A percentile compares a stretch with the other conserved stretches of the same genome.
phyloP scores from a whole-genome alignment of 306 rosid genomes.

The Lathyrus oleraceus region DNA sequence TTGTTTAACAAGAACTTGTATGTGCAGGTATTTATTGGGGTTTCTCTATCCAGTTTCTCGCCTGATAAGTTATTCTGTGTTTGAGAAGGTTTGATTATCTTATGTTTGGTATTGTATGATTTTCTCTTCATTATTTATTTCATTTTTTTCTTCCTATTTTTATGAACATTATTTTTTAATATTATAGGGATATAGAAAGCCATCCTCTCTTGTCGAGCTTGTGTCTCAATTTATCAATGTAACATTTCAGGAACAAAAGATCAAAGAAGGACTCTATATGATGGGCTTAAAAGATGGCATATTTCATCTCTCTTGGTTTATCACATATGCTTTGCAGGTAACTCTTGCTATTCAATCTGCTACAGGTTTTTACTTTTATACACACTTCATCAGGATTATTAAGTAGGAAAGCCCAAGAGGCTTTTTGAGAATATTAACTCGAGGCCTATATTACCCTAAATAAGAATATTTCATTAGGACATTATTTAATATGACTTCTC shows the following conservation, averaged over 20 bases:
- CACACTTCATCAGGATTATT: constrained; percentile 7
- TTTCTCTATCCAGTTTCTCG: constrained; percentile 93
- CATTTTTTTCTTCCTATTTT: not conserved
- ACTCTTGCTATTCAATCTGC: constrained; percentile 24
- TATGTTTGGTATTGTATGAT: constrained; percentile 32
- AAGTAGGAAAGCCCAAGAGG: constrained; percentile 12
- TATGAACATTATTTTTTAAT: not conserved
- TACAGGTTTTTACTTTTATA: not conserved
- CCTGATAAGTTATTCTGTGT: constrained; percentile 83
- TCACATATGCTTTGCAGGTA: constrained; percentile 90
- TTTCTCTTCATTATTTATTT: constrained; percentile 10
- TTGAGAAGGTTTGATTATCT: constrained; percentile 75
- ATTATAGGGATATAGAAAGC: constrained; percentile 13
- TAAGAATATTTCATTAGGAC: constrained; percentile 4
- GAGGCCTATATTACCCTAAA: not conserved
- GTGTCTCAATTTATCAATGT: constrained; percentile 31
- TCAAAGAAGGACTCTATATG: constrained; percentile 97
- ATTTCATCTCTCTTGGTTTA: constrained; percentile 92
- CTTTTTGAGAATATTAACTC: constrained; percentile 5
- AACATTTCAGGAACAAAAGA: constrained; percentile 83
- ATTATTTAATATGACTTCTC: constrained; percentile 1
- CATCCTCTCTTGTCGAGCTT: constrained; percentile 27
- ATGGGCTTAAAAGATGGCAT: constrained; percentile 93
- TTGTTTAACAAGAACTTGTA: constrained; percentile 39
- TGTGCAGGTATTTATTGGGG: constrained; percentile 87